Evolutionary conservation across 2,329 filamentous ascomycete genomes (phyloP).

Genomic region (Hortaea sp.): DNA sequence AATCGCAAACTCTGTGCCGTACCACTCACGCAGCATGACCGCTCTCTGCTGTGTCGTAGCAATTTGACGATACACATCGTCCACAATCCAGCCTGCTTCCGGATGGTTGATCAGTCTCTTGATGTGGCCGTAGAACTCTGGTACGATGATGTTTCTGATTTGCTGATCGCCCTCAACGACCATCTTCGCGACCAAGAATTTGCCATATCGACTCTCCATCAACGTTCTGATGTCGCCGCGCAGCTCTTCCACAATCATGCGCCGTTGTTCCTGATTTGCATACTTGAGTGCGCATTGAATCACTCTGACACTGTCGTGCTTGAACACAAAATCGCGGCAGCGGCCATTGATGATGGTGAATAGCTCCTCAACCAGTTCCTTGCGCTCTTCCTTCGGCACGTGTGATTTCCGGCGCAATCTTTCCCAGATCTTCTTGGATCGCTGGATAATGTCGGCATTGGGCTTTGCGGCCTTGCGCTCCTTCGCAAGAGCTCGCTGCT

Average conservation of each 20-base stretch:
- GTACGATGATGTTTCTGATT: conserved; percentile 78
- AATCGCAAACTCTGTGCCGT: conserved; percentile 83
- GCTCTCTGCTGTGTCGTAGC: conserved; percentile 81
- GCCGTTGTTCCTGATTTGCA: conserved; percentile 71
- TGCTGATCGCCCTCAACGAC: conserved; percentile 84
- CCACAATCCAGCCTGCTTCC: conserved; percentile 93
- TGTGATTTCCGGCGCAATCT: conserved; percentile 84
- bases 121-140: conserved; percentile 91
- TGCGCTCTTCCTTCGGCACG: conserved; percentile 78
- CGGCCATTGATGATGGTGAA: conserved; percentile 85
- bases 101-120: conserved; percentile 90
- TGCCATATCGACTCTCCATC: conserved; percentile 92
- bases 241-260: conserved; percentile 76
- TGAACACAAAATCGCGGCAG: conserved; percentile 92
- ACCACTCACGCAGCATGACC: conserved; percentile 84
- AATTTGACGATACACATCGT: conserved; percentile 87
- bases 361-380: conserved; percentile 77
- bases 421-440: conserved; percentile 97
- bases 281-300: conserved; percentile 98
- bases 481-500: conserved; percentile 78
- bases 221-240: conserved; percentile 74
- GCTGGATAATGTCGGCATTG: conserved; percentile 76
- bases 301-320: conserved; percentile 94
- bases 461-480: conserved; percentile 91
- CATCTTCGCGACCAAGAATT: conserved; percentile 93